Evolutionary conservation across 352 stramenopile genomes (phyloP), one percentile per base, ranked within the genome.

Genomic region (Phytophthora ramorum): DNA sequence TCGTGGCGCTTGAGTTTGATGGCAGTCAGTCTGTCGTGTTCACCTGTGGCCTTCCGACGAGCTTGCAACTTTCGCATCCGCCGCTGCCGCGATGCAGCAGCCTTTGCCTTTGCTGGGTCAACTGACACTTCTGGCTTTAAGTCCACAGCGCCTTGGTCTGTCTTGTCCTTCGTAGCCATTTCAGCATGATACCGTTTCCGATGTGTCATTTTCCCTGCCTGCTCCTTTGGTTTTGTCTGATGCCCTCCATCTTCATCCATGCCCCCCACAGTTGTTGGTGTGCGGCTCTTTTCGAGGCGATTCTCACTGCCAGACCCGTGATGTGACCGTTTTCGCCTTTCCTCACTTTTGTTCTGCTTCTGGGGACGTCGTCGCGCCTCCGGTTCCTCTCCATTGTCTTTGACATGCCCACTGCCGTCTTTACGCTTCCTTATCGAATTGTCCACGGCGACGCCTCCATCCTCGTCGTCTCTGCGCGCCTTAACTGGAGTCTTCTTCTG

Each of bases 1-100:
- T 63, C 54, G 0, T 50, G 57, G 7, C 58, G 58, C 35, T 64
- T 67, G 9, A 58, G 40, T 30, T 72, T 72, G 14, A 59, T 8
- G 16, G 64, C 50, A 28, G 17, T 9, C 34, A 63, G 45, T 55
- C 51, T 43, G 13, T 46, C 35, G 19, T 50, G n/a, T 30, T 68
- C 64, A 28, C 58, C 64, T 4, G 49, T 68, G 38, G 64, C 64
- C 34, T 49, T 55, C 44, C 64, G 44, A 28, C 64, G 64, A 7
- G 41, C 58, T 41, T 24, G 34, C 13, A 72, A 24, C 35, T 72
- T 72, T 9, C 30, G 57, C 64, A 68, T 72, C 37, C 64, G 49
- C 13, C 58, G 44, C 20, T 56, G 58, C 7, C 64, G 50, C 5
- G 17, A 14, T 0, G 40, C 37, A 19, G 57, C 58, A 20, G 64